Evolutionary conservation across 495 filamentous ascomycete species (phyloP).

Genomic region (Penicillium coffeae): DNA sequence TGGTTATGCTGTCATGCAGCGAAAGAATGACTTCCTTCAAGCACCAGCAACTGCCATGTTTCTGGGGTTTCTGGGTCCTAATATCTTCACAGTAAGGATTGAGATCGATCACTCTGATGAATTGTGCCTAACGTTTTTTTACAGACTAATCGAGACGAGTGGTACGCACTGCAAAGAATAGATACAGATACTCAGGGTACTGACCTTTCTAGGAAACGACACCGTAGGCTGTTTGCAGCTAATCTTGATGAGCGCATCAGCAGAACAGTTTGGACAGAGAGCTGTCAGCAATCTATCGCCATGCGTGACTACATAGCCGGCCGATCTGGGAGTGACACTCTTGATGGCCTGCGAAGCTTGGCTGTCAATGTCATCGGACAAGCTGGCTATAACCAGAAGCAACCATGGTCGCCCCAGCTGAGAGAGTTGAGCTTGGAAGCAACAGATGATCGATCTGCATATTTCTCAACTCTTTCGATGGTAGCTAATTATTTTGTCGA

Average conservation of each 20-base stretch:
- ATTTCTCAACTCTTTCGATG: slow-evolving; percentile 32
- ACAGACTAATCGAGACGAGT: slow-evolving; percentile 22
- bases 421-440: slow-evolving; percentile 1
- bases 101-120: too few relatives aligned
- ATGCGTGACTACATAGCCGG: slow-evolving; percentile 26
- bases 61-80: slow-evolving; percentile 26
- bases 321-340: slow-evolving; percentile 18
- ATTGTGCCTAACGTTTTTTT: too few relatives aligned
- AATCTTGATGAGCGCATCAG: slow-evolving; percentile 40
- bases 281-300: slow-evolving; percentile 21
- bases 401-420: slow-evolving; percentile 24
- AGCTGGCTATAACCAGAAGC: slow-evolving; percentile 33
- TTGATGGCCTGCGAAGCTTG: slow-evolving; percentile 23
- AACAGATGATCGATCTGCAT: slow-evolving; percentile 22
- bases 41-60: slow-evolving; percentile 16
- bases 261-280: slow-evolving; percentile 35
- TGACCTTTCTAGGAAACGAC: slow-evolving; percentile 27
- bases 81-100: slow-evolving; percentile 20
- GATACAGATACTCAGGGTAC: too few relatives aligned
- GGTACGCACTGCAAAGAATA: slow-evolving; percentile 9
- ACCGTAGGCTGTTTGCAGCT: slow-evolving; percentile 35
- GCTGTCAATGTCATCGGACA: slow-evolving; percentile 41
- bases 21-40: slow-evolving; percentile 28
- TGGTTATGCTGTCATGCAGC: slow-evolving; percentile 19
- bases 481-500: slow-evolving; percentile 24